phyloP scores from a whole-genome alignment of 2,329 filamentous ascomycete species.

The Passalora sequoiae region DNA sequence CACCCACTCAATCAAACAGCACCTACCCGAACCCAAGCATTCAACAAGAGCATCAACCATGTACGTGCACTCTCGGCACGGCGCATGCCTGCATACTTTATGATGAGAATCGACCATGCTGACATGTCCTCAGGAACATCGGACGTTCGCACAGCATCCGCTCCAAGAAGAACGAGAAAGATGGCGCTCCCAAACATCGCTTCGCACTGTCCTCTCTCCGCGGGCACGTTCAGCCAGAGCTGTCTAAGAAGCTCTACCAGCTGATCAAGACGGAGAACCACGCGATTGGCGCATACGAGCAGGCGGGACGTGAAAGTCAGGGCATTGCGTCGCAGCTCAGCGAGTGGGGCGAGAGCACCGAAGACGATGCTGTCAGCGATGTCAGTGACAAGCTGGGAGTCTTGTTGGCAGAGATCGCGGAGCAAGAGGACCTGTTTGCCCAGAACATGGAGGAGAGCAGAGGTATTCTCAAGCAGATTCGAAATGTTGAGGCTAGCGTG shows the following conservation, averaged over 20 bases:
- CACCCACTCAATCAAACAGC: no score
- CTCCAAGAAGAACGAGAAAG: constrained; percentile 49
- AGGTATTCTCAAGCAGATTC: constrained; percentile 77
- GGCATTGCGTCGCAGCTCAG: constrained; percentile 85
- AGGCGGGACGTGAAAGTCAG: constrained; percentile 76
- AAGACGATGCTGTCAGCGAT: constrained; percentile 80
- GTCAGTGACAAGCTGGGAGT: constrained; percentile 95
- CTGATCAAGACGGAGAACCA: constrained; percentile 95
- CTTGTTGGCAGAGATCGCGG: constrained; percentile 82
- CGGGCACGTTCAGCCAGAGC: constrained; percentile 74
- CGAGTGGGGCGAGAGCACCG: constrained; percentile 91
- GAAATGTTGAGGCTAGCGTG: constrained; percentile 92
- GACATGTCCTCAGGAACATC: constrained; percentile 26
- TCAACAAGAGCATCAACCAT: constrained; percentile 11
- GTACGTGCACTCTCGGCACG: constrained; percentile 9
- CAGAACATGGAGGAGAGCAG: constrained; percentile 83
- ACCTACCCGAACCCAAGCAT: not conserved
- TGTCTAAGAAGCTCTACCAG: constrained; percentile 81
- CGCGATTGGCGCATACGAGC: constrained; percentile 76
- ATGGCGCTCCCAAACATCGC: constrained; percentile 54
- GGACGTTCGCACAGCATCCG: constrained; percentile 66
- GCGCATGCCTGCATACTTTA: not conserved
- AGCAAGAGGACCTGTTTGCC: constrained; percentile 86
- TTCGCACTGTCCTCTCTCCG: constrained; percentile 86
- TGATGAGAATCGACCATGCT: constrained; percentile 1